Base-by-base conservation (phyloP, 257 asterid species). In the Solanum paucissectum region DNA sequence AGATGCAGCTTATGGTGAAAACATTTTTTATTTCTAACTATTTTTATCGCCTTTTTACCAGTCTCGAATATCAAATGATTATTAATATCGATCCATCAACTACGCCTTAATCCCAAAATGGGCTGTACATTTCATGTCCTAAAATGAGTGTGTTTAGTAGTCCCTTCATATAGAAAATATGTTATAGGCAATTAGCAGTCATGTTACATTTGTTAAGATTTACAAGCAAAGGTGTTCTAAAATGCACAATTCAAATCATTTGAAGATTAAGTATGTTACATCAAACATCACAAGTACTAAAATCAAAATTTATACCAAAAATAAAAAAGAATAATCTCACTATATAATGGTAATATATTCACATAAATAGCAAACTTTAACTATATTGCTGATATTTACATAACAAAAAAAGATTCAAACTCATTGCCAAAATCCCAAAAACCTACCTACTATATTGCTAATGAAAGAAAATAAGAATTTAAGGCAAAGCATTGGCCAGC, bases 401-500 rank as follows among this genome's bases (percentile, higher is more conserved):
- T 32, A 10, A 46, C 29, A 82, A 29, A 32, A 82, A 49, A 25
- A 27, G 12, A 27, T 82, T 11, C 86, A 49, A 49, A 49, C 69
- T 25, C 85, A 49, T 18, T 18, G 42, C 69, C 10, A 82, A 21
- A 74, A 82, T 82, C 85, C 44, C 66, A 16, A 29, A 42, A 18
- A 4, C n/a, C 68, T 5, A 81, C 40, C 85, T 81, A 79, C n/a
- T 79, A 25, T 7, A 44, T 55, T 29, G 68, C 38, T 29, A 27
- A 25, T 44, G 84, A 46, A 27, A 20, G 69, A 82, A 82, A 49
- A 82, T 21, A 82, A 49, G 1, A 18, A 1, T 25, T n/a, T 32
- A 82, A 82, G 44, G 32, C 44, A 52, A 5, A 49, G 93, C 90
- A 55, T 88, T 89, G 37, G 95, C 92, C 73, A 91, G 72, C 5